A percentile compares a stretch with the other conserved stretches of the same genome.
These are phyloP conservation scores for Phytophthora hibernalis DNA, from an alignment of 352 stramenopile species.

Conservation along the genomic window DNA sequence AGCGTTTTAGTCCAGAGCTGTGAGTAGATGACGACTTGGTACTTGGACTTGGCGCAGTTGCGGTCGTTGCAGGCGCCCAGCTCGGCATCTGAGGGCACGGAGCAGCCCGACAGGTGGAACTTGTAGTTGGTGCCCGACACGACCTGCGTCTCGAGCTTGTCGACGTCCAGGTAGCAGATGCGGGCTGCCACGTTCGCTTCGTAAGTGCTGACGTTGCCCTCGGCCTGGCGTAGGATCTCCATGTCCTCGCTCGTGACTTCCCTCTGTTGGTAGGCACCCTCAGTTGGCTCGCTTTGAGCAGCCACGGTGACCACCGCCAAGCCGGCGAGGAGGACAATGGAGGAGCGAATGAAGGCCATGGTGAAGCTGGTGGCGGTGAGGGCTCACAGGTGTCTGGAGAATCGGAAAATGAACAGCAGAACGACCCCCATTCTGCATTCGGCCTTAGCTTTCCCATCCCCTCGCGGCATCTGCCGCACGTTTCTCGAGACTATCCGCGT, in stretches of 20 bases:
- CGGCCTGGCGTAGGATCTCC: constrained; percentile 31
- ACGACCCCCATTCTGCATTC: not conserved
- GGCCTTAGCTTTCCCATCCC: too few species aligned
- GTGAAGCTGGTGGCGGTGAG: not conserved
- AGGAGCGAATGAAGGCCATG: constrained; percentile 7
- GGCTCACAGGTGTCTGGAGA: not conserved
- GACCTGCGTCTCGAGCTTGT: constrained; percentile 35
- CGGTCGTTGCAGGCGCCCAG: constrained; percentile 38
- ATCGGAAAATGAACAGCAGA: not conserved
- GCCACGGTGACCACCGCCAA: not conserved
- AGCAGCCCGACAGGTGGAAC: constrained; percentile 45
- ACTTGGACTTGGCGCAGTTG: constrained; percentile 26
- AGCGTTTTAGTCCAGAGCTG: constrained; percentile 39
- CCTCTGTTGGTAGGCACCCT: constrained; percentile 10
- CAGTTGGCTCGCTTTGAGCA: not conserved
- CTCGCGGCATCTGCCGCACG: too few species aligned
- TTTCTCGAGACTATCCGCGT: too few species aligned
- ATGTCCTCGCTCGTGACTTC: constrained; percentile 17
- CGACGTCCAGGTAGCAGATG: constrained; percentile 41
- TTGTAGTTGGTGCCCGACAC: constrained; percentile 55
- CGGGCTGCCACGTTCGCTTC: constrained; percentile 15
- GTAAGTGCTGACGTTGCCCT: constrained; percentile 32
- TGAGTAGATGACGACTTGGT: constrained; percentile 40
- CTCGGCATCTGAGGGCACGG: constrained; percentile 27
- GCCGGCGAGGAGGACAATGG: constrained; percentile 3